Base-by-base conservation (phyloP, 805 yeast species). In the Yamadazyma scolyti region DNA sequence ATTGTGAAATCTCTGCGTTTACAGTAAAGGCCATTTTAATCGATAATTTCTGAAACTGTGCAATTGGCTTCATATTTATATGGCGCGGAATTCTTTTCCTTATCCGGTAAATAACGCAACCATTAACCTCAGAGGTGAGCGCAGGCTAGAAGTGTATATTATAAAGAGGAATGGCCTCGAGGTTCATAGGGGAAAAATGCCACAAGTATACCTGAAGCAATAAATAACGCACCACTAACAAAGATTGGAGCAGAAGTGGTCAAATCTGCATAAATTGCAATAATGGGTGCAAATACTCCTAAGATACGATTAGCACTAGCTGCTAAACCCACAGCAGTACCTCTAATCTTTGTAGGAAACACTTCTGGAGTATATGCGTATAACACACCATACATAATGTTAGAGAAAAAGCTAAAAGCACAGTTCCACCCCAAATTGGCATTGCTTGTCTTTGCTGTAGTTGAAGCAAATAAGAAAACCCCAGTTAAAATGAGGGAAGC, bases 311-410 rank as follows among this genome's bases (percentile, higher is more conserved):
- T 69, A 20, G 64, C 61, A 5, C 75, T 74, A n/a, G 81, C 65
- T 6, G 79, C 73, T 11, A 78, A 42, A 3, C 82, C 80, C 25
- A 72, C 71, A 27, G 80, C 84, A 1, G 84, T 77, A 10, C 79
- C 78, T 37, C 68, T 44, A 22, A 60, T 52, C 30, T 50, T 54
- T 1, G 67, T 47, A 23, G 79, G 79, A 51, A 79, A 67, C 15
- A 75, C 72, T 47, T 79, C 82, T 0, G 84, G 85, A 3, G 83
- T 77, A 47, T 75, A 77, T 4, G 83, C 84, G 45, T 76, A 79
- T 13, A 79, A 54, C 14, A 73, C 71, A 4, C 78, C 81, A 48
- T 74, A 77, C 65, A 63, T 60, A 27, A 75, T 60, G 50, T 72
- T 75, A 12, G 80, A 73, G 20, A 71, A 69, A 35, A 62, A 58